Evolutionary conservation across 768 basidiomycete species (phyloP).

Genomic region (Suillus sp.): DNA sequence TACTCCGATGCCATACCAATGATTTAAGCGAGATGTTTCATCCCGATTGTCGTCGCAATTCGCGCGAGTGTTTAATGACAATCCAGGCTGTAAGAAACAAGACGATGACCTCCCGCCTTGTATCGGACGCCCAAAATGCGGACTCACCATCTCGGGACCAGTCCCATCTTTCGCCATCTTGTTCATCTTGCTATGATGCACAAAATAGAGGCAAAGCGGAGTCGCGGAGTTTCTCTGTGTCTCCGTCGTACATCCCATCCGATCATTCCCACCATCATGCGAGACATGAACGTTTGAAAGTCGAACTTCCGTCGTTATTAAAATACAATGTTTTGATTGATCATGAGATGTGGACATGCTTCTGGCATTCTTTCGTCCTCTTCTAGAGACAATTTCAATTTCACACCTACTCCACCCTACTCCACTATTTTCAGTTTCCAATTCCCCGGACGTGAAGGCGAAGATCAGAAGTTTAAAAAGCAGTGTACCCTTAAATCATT

Average conservation of each 20-base stretch:
- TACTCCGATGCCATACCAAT: constrained; percentile 24
- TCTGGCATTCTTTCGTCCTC: not conserved
- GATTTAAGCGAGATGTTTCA: constrained; percentile 13
- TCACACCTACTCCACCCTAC: not conserved
- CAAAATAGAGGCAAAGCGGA: not conserved
- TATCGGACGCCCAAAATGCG: not conserved
- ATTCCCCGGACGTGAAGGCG: constrained; percentile 2
- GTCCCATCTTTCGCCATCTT: not conserved
- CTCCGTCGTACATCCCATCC: not conserved
- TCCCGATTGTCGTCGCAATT: constrained; percentile 2
- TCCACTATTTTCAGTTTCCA: not conserved
- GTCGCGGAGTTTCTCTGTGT: not conserved
- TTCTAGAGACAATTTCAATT: not conserved
- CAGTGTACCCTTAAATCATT: not conserved
- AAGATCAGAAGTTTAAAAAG: not conserved
- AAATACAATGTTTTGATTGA: not conserved
- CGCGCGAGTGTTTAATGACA: too few species aligned
- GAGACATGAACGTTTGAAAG: too few species aligned
- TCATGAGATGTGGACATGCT: not conserved
- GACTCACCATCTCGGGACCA: too few species aligned
- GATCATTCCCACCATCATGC: not conserved
- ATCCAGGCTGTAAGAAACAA: too few species aligned
- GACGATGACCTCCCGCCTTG: too few species aligned
- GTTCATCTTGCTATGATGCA: not conserved
- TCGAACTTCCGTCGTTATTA: constrained; percentile 1